Conservation (phyloP, 179 eudicot species). For the Heliamphora pulchella region DNA sequence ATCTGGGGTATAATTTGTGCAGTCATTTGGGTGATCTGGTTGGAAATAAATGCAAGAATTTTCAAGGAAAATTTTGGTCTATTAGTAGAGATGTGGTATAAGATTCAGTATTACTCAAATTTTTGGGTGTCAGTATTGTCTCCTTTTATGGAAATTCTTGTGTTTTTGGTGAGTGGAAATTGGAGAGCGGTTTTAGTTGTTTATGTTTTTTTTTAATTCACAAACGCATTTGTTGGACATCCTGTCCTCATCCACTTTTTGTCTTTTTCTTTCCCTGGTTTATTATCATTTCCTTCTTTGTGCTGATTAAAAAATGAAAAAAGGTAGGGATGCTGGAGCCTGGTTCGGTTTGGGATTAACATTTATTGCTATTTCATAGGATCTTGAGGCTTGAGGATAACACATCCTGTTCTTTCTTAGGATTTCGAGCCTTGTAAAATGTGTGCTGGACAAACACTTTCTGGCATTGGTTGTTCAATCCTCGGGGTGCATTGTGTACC, state of each 20-base stretch:
- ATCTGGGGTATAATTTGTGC: neutral
- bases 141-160: neutral
- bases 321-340: neutral
- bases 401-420: too few species aligned
- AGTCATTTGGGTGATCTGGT: conserved; percentile 2
- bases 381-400: neutral
- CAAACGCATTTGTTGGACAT: neutral
- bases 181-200: neutral
- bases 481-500: neutral
- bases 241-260: neutral
- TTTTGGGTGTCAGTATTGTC: neutral
- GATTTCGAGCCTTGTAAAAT: neutral
- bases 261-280: neutral
- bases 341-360: neutral
- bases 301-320: too few species aligned
- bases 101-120: neutral
- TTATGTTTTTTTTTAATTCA: neutral
- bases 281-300: too few species aligned
- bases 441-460: neutral
- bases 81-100: neutral
- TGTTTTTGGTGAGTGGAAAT: too few species aligned
- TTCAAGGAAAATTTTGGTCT: neutral
- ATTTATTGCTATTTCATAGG: neutral
- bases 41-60: neutral
- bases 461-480: neutral